phyloP scores from a whole-genome alignment of 1,284 basidiomycete species.

The Phenoliferia sp. region DNA sequence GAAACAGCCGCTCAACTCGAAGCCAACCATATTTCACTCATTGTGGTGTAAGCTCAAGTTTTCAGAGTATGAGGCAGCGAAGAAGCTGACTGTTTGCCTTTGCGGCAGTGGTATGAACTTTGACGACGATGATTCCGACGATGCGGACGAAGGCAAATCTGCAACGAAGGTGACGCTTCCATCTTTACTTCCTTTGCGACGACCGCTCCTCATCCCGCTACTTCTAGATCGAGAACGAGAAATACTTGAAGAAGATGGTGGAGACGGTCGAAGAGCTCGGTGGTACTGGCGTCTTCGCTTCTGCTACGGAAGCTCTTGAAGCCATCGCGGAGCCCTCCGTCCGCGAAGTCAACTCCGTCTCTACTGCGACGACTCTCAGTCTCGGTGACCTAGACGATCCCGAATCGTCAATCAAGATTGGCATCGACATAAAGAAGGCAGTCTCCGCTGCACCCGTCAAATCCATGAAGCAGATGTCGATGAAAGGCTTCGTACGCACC shows the following conservation, averaged over 20 bases:
- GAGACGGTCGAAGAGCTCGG: conserved; percentile 43
- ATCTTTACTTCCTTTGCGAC: not conserved
- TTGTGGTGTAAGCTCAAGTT: conserved; percentile 40
- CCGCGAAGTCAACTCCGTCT: conserved; percentile 61
- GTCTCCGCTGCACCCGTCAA: conserved; percentile 69
- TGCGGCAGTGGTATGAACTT: conserved; percentile 67
- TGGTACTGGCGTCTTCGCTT: conserved; percentile 57
- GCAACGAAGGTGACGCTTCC: conserved; percentile 56
- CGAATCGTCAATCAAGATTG: conserved; percentile 68
- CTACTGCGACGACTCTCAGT: conserved; percentile 60
- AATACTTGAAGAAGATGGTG: conserved; percentile 62
- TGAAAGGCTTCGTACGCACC: conserved; percentile 14
- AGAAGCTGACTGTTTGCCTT: not conserved
- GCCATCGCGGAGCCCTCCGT: conserved; percentile 65
- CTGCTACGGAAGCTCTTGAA: conserved; percentile 63
- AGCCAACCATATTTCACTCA: conserved; percentile 31
- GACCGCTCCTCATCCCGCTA: not conserved
- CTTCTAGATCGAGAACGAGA: conserved; percentile 65
- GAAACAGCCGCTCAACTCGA: conserved; percentile 29
- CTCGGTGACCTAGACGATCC: conserved; percentile 66
- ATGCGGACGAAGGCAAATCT: conserved; percentile 63
- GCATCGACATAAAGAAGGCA: conserved; percentile 74
- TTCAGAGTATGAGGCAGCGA: not conserved
- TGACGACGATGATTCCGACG: conserved; percentile 64
- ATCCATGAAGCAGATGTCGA: conserved; percentile 73